Conservation (phyloP, 805 yeast genomes). For the Metschnikowia anglica region DNA sequence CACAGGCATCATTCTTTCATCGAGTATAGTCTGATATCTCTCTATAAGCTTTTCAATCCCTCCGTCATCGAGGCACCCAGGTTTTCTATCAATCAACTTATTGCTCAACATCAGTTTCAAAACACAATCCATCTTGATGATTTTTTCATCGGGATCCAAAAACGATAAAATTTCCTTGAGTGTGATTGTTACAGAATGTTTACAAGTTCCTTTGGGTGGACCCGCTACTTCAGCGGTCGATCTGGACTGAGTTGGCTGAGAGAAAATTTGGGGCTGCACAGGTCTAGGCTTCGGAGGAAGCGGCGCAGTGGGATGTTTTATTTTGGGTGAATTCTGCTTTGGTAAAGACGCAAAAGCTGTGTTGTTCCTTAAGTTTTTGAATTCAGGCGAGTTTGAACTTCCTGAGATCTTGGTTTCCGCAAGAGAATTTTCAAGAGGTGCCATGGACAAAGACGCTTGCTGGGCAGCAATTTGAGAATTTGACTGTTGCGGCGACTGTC, state of each 20-base stretch:
- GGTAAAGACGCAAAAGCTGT: conserved; percentile 24
- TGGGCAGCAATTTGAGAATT: conserved; percentile 17
- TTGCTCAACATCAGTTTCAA: conserved; percentile 37
- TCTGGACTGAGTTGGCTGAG: neutral
- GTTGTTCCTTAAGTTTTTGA: conserved; percentile 19
- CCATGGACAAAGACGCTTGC: conserved; percentile 11
- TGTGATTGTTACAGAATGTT: conserved; percentile 21
- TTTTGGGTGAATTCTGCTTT: conserved; percentile 3
- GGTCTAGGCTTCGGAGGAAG: neutral
- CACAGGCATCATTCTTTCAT: conserved; percentile 28
- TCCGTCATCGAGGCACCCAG: conserved; percentile 25
- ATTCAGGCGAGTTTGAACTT: conserved; percentile 10
- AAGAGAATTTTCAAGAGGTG: conserved; percentile 15
- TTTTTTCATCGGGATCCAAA: conserved; percentile 36
- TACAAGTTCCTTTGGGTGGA: neutral
- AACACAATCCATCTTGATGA: conserved; percentile 40
- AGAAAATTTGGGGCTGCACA: neutral
- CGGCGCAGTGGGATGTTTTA: neutral
- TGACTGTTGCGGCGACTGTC: conserved; percentile 2
- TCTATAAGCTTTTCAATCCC: conserved; percentile 35
- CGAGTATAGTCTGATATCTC: conserved; percentile 22
- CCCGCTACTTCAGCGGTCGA: neutral
- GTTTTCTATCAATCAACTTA: conserved; percentile 22
- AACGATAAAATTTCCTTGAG: conserved; percentile 36
- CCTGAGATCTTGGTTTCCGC: conserved; percentile 11